Percentiles rank a stretch among this genome's conserved stretches.
Evolutionary conservation across 2,329 filamentous ascomycete genomes (phyloP).

Genomic region (Ophiostoma novo-ulmi): DNA sequence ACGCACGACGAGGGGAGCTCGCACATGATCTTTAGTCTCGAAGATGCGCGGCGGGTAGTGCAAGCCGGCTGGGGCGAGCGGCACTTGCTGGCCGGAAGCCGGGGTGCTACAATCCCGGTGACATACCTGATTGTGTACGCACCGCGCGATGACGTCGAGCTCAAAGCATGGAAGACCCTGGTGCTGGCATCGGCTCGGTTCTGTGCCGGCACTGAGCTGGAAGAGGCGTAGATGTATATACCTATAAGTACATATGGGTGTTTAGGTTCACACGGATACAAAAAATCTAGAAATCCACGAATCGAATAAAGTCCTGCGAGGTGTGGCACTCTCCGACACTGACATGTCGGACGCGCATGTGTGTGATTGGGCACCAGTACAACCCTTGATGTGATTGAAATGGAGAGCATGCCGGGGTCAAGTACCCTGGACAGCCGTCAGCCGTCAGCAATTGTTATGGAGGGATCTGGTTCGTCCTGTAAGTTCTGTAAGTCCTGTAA

Average conservation of each 20-base stretch:
- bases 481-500: too few species aligned
- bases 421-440: neutral
- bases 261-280: too few species aligned
- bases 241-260: neutral
- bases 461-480: neutral
- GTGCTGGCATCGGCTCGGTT: slow-evolving; percentile 27
- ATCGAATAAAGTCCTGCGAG: neutral
- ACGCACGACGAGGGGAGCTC: slow-evolving; percentile 39
- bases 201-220: slow-evolving; percentile 10
- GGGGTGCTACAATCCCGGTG: slow-evolving; percentile 31
- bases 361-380: neutral
- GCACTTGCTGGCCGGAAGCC: slow-evolving; percentile 36
- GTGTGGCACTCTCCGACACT: neutral
- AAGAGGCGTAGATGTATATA: neutral
- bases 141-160: slow-evolving; percentile 37
- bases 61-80: slow-evolving; percentile 39
- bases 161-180: slow-evolving; percentile 32
- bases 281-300: neutral
- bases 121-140: slow-evolving; percentile 41
- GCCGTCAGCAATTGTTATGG: too few species aligned
- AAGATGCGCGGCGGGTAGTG: slow-evolving; percentile 37
- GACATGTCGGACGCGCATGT: neutral
- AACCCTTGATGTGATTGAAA: neutral
- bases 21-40: slow-evolving; percentile 38
- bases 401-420: neutral